These are phyloP conservation scores for Neobulgaria alba DNA, from an alignment of 2,329 filamentous ascomycete genomes.

Conservation along the genomic window DNA sequence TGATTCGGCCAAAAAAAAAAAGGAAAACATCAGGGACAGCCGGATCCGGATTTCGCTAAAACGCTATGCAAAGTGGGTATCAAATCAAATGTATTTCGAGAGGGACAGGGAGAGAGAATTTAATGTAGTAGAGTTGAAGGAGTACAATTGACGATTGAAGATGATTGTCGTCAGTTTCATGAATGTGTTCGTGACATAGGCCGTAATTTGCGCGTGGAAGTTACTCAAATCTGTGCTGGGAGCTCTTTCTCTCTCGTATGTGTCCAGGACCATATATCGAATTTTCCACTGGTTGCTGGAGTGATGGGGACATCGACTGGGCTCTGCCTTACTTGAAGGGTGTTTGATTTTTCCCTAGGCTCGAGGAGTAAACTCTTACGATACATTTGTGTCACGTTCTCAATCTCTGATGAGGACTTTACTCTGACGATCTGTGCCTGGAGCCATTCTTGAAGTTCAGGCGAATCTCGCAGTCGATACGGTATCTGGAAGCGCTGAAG, in stretches of 20 bases:
- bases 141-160: slow-evolving; percentile 5
- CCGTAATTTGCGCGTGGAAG: slow-evolving; percentile 8
- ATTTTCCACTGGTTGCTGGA: slow-evolving; percentile 37
- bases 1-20: no score
- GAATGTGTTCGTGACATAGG: slow-evolving; percentile 4
- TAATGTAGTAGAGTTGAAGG: slow-evolving; percentile 3
- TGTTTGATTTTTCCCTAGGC: slow-evolving; percentile 37
- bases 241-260: slow-evolving; percentile 28
- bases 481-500: slow-evolving; percentile 94
- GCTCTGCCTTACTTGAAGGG: slow-evolving; percentile 14
- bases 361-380: slow-evolving; percentile 59
- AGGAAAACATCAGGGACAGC: slow-evolving; percentile 20
- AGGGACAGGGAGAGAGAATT: no score
- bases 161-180: slow-evolving; percentile 1
- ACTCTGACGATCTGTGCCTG: slow-evolving; percentile 71
- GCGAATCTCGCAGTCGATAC: slow-evolving; percentile 72
- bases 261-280: slow-evolving; percentile 44
- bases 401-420: slow-evolving; percentile 41
- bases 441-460: slow-evolving; percentile 91
- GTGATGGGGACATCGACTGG: slow-evolving; percentile 21
- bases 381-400: slow-evolving; percentile 57
- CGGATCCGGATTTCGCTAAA: slow-evolving; percentile 29
- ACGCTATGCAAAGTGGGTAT: slow-evolving; percentile 31
- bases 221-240: slow-evolving; percentile 11
- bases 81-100: slow-evolving; percentile 29